phyloP scores from a whole-genome alignment of 768 basidiomycete genomes.

The Boletus rubroflammeus region DNA sequence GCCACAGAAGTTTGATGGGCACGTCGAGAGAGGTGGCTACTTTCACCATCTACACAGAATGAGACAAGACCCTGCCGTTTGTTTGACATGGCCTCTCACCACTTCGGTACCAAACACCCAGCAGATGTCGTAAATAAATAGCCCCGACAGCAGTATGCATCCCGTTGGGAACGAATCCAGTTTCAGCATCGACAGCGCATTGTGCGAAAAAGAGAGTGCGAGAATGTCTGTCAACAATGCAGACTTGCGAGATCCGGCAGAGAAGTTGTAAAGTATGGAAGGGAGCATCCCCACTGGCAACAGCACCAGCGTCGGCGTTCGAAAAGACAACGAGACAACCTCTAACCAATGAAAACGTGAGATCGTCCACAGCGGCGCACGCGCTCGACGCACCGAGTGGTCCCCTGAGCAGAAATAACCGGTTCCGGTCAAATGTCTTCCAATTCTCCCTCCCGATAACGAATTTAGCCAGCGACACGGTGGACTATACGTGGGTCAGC shows the following conservation, averaged over 20 bases:
- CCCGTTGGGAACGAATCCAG: conserved; percentile 91
- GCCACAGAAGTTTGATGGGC: conserved; percentile 91
- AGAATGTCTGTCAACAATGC: conserved; percentile 74
- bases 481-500: conserved; percentile 36
- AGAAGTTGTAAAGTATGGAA: conserved; percentile 59
- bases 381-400: conserved; percentile 37
- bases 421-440: conserved; percentile 52
- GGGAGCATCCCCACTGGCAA: conserved; percentile 61
- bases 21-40: conserved; percentile 88
- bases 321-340: conserved; percentile 41
- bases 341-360: conserved; percentile 27
- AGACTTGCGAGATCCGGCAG: conserved; percentile 46
- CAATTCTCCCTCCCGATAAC: conserved; percentile 50
- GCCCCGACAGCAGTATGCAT: conserved; percentile 70
- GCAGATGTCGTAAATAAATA: conserved; percentile 93
- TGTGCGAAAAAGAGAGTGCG: conserved; percentile 76
- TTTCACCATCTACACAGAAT: conserved; percentile 70
- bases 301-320: conserved; percentile 55
- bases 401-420: conserved; percentile 44
- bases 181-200: conserved; percentile 73
- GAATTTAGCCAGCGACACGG: conserved; percentile 48
- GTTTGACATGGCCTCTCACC: conserved; percentile 43
- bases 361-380: neutral
- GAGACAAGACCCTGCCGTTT: neutral
- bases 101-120: conserved; percentile 91